phyloP scores from a whole-genome alignment of 1,139 yeast genomes.

The Suhomyces wounanorum region DNA sequence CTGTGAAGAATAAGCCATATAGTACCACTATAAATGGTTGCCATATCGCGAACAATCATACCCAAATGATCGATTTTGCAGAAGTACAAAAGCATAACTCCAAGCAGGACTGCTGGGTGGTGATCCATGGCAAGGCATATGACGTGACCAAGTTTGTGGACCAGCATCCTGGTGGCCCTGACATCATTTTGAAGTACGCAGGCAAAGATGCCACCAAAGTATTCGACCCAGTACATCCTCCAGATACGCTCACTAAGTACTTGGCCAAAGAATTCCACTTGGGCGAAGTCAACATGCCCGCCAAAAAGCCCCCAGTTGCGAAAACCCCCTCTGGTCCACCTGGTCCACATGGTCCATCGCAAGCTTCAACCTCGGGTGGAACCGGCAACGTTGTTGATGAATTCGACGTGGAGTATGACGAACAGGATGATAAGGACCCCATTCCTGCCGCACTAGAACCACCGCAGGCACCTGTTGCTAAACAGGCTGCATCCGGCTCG shows the following conservation, averaged over 20 bases:
- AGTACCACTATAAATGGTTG: not conserved
- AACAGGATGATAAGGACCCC: slow-evolving; percentile 39
- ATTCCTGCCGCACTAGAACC: slow-evolving; percentile 17
- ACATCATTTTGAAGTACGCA: slow-evolving; percentile 53
- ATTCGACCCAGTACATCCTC: slow-evolving; percentile 79
- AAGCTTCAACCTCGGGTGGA: not conserved
- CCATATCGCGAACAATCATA: not conserved
- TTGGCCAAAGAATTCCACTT: slow-evolving; percentile 33
- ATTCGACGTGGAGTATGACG: slow-evolving; percentile 50
- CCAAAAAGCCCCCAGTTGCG: slow-evolving; percentile 12
- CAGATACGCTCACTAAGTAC: slow-evolving; percentile 63
- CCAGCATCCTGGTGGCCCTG: slow-evolving; percentile 59
- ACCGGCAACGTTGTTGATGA: slow-evolving; percentile 36
- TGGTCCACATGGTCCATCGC: not conserved
- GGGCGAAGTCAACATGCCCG: slow-evolving; percentile 34
- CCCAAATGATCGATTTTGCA: slow-evolving; percentile 24
- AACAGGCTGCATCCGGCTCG: not conserved
- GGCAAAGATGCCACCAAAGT: slow-evolving; percentile 63
- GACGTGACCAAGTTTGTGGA: slow-evolving; percentile 51
- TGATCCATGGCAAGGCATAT: slow-evolving; percentile 52
- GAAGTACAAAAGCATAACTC: slow-evolving; percentile 43
- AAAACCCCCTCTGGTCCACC: not conserved
- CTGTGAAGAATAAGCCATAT: not conserved
- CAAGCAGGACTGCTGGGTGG: slow-evolving; percentile 56
- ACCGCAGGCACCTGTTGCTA: not conserved